Evolutionary conservation across 306 rosid species (phyloP), one percentile per base, ranked within the genome.

Genomic region (Glycyrrhiza uralensis): DNA sequence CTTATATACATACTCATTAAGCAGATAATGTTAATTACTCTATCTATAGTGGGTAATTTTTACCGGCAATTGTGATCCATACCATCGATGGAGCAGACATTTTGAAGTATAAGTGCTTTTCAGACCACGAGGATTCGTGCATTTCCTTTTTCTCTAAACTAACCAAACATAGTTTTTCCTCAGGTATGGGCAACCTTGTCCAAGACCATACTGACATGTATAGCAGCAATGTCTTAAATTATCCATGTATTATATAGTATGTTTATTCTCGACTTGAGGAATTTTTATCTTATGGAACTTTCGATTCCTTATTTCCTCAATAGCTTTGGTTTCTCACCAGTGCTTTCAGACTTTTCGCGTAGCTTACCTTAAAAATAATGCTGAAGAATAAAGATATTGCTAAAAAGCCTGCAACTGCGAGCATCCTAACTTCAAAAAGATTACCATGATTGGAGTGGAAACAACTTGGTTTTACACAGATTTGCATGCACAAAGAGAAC

Each of bases 171-270:
- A 14, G 57, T 63, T 64, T 20, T 77, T 71, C 46, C 15, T 14
- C n/a, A 33, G 63, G 71, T 68, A 65, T 35, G 76, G 67, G 24
- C 55, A 55, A 28, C 64, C 54, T 71, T 14, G 33, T 63, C 55
- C 33, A 66, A 24, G 50, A 72, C 63, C 76, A 59, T 69, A 64
- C 79, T 54, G 59, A 73, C 36, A 54, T 69, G 80, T 30, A 42
- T 24, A 44, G 72, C 57, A 20, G 33, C 45, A 68, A 50, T 60
- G 77, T 28, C 56, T 51, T 71, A 32, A 50, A 69, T 26, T 54
- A 59, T 44, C 46, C 71, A 51, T 56, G 24, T 32, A 44, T 60
- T 19, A n/a, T n/a, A n/a, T n/a, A n/a, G 35, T 32, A 32, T 12
- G 42, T 30, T 4, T 10, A 69, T 10, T 52, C 30, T 42, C 46